Evolutionary conservation across 1,139 yeast species (phyloP).

Genomic region (Suhomyces wounanorum): DNA sequence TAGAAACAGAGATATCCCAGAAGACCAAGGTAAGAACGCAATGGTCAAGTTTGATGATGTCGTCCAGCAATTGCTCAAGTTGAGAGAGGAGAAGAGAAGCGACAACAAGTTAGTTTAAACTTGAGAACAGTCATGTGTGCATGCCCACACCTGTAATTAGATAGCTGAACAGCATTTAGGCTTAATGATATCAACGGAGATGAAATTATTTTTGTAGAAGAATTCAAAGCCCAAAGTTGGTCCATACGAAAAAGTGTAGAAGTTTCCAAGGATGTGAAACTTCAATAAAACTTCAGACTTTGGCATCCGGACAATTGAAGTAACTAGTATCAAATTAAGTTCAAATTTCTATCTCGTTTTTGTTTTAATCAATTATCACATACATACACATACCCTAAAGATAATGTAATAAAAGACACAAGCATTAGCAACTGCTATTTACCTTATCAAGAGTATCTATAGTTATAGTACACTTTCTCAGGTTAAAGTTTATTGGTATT

Average conservation of each 20-base stretch:
- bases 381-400: too few species aligned
- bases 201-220: not conserved
- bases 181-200: constrained; percentile 3
- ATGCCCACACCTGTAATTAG: constrained; percentile 5
- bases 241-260: too few species aligned
- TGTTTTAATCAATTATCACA: too few species aligned
- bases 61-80: constrained; percentile 60
- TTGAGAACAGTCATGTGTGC: not conserved
- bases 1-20: constrained; percentile 85
- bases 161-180: not conserved
- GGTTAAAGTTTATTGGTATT: not conserved
- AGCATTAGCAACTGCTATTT: too few species aligned
- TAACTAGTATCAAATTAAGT: too few species aligned
- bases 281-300: too few species aligned
- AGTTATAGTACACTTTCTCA: not conserved
- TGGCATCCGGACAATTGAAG: too few species aligned
- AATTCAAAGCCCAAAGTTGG: too few species aligned
- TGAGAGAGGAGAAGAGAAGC: constrained; percentile 67
- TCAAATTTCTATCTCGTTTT: too few species aligned
- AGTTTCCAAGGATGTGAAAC: not conserved
- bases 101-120: constrained; percentile 57
- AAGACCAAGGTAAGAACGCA: constrained; percentile 87
- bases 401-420: too few species aligned
- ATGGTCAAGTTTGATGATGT: constrained; percentile 72
- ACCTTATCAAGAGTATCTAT: too few species aligned